A percentile compares a stretch with the other conserved stretches of the same genome.
Evolutionary conservation across 2,329 filamentous ascomycete species (phyloP).

Genomic region (Colletotrichum higginsianum): DNA sequence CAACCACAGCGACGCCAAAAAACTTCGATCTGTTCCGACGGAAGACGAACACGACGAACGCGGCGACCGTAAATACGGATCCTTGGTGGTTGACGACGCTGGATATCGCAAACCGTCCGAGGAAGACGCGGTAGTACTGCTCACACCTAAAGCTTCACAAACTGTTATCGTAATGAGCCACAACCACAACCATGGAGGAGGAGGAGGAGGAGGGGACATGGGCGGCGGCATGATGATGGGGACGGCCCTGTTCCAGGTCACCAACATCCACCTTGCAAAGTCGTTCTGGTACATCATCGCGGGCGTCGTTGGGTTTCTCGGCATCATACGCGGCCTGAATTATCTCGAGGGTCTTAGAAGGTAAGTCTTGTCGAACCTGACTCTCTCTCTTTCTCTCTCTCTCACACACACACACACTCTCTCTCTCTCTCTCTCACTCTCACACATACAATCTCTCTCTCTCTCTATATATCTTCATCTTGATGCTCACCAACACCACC

Average conservation of each 20-base stretch:
- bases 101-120: background rate
- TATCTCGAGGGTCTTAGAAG: slow-evolving; percentile 57
- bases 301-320: slow-evolving; percentile 61
- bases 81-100: background rate
- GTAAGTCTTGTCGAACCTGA: slow-evolving; percentile 50
- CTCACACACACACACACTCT: too few relatives aligned
- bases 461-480: too few relatives aligned
- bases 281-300: slow-evolving; percentile 74
- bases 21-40: background rate
- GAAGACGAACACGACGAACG: background rate
- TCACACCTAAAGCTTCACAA: too few relatives aligned
- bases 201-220: slow-evolving; percentile 26
- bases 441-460: background rate
- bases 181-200: slow-evolving; percentile 21
- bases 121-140: too few relatives aligned
- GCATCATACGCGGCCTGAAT: slow-evolving; percentile 60
- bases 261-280: slow-evolving; percentile 67
- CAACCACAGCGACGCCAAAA: too few relatives aligned
- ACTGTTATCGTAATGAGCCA: slow-evolving; percentile 42
- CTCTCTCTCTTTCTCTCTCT: background rate
- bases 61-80: too few relatives aligned
- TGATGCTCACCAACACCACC: slow-evolving; percentile 15
- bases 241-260: slow-evolving; percentile 57
- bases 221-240: slow-evolving; percentile 48
- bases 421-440: background rate